Percentiles rank a stretch among this genome's conserved stretches.
Conservation (phyloP, 1,139 yeast species). For the Geotrichum restrictum region DNA sequence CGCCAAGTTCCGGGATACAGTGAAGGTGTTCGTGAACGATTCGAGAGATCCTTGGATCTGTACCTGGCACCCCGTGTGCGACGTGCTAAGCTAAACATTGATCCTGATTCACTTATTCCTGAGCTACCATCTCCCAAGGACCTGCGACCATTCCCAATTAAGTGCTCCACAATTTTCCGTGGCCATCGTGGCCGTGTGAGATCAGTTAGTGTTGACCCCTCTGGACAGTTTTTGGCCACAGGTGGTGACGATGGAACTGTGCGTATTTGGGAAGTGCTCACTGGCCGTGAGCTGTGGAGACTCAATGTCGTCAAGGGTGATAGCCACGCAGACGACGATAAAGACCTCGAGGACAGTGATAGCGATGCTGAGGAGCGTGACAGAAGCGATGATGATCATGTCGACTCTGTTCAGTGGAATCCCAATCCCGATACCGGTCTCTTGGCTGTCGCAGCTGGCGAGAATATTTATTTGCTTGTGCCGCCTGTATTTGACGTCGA, state of each 20-base stretch:
- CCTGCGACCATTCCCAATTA: slow-evolving; percentile 95
- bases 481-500: slow-evolving; percentile 92
- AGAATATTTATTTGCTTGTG: slow-evolving; percentile 66
- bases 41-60: slow-evolving; percentile 89
- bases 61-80: slow-evolving; percentile 96
- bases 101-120: slow-evolving; percentile 93
- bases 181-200: slow-evolving; percentile 87
- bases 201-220: slow-evolving; percentile 77
- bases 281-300: slow-evolving; percentile 88
- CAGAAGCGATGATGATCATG: slow-evolving; percentile 55
- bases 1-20: slow-evolving; percentile 93
- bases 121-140: slow-evolving; percentile 96
- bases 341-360: slow-evolving; percentile 24
- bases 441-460: slow-evolving; percentile 82
- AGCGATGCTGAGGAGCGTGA: slow-evolving; percentile 44
- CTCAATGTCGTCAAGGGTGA: slow-evolving; percentile 45
- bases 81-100: slow-evolving; percentile 83
- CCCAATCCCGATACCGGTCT: slow-evolving; percentile 70
- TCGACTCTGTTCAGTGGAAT: slow-evolving; percentile 86
- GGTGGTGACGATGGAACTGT: slow-evolving; percentile 97
- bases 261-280: slow-evolving; percentile 91
- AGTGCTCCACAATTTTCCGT: slow-evolving; percentile 73
- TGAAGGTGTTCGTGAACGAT: slow-evolving; percentile 80
- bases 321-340: slow-evolving; percentile 20
- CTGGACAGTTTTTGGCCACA: slow-evolving; percentile 93